phyloP scores from a whole-genome alignment of 306 rosid genomes.

The Dalbergia cultrata region DNA sequence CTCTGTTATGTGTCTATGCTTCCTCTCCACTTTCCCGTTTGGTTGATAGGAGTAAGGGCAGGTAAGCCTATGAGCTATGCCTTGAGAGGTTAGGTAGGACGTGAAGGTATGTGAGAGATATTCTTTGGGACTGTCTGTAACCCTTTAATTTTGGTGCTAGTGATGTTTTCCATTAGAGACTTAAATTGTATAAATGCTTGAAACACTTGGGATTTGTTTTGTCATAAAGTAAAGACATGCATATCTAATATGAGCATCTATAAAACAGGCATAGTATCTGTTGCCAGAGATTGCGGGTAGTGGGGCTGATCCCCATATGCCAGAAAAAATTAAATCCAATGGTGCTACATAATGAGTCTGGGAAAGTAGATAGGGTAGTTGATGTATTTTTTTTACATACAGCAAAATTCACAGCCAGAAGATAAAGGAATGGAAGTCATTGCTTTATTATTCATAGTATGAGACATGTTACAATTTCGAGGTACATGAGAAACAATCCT shows the following conservation, averaged over 20 bases:
- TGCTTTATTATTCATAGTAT: too few relatives aligned
- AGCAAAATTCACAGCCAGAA: too few relatives aligned
- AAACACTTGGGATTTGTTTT: not conserved
- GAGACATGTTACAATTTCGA: too few relatives aligned
- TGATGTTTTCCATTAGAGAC: not conserved
- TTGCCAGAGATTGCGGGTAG: rapidly evolving
- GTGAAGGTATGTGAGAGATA: too few relatives aligned
- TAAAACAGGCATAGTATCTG: too few relatives aligned
- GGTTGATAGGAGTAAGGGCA: not conserved
- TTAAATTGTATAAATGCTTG: too few relatives aligned
- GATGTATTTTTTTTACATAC: too few relatives aligned
- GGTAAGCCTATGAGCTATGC: not conserved
- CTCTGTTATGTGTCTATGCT: not conserved
- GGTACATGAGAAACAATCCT: too few relatives aligned
- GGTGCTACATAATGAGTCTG: too few relatives aligned
- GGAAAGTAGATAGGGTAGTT: too few relatives aligned
- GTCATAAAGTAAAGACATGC: not conserved
- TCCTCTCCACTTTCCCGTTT: not conserved
- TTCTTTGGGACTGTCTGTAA: not conserved
- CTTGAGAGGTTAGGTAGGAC: not conserved
- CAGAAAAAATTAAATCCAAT: too few relatives aligned
- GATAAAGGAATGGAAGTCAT: too few relatives aligned
- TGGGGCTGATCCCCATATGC: not conserved
- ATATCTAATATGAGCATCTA: not conserved
- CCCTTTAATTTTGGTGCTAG: not conserved